Evolutionary conservation across 495 filamentous ascomycete genomes (phyloP).

Genomic region (Xylaria longipes): DNA sequence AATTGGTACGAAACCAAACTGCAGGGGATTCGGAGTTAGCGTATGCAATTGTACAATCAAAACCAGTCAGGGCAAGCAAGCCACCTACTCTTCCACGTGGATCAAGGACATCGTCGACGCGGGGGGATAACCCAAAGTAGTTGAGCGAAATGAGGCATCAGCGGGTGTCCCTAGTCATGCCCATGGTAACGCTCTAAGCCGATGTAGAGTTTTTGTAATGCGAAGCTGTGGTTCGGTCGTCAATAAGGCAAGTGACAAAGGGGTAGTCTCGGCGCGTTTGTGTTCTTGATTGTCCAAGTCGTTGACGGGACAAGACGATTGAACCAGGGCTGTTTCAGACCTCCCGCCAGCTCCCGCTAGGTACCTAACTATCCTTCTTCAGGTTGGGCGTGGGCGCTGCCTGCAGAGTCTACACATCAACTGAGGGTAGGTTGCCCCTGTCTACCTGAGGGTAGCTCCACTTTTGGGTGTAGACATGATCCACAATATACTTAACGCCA

Average conservation of each 20-base stretch:
- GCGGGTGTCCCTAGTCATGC: slow-evolving; percentile 15
- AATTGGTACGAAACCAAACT: slow-evolving; percentile 95
- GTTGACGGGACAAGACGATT: not conserved
- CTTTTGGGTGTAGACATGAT: too few relatives aligned
- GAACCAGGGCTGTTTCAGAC: not conserved
- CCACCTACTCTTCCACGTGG: slow-evolving; percentile 91
- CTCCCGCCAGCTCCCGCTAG: not conserved
- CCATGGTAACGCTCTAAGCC: slow-evolving; percentile 15
- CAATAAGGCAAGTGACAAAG: not conserved
- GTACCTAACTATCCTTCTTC: not conserved
- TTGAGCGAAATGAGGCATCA: slow-evolving; percentile 16
- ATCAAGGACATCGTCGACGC: slow-evolving; percentile 79
- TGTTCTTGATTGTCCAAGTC: not conserved
- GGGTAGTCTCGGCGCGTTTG: not conserved
- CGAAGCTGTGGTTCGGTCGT: not conserved
- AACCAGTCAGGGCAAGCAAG: slow-evolving; percentile 20
- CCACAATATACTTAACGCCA: too few relatives aligned
- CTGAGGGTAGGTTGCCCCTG: too few relatives aligned
- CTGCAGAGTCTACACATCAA: too few relatives aligned
- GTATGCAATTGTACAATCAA: not conserved
- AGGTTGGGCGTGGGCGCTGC: not conserved
- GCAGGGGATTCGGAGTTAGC: slow-evolving; percentile 22
- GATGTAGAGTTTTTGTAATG: not conserved
- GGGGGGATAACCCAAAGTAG: slow-evolving; percentile 13
- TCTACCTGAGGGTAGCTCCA: too few relatives aligned